Evolutionary conservation across 306 rosid species (phyloP), one percentile per base, ranked within the genome.

Genomic region (Cajanus cajan): DNA sequence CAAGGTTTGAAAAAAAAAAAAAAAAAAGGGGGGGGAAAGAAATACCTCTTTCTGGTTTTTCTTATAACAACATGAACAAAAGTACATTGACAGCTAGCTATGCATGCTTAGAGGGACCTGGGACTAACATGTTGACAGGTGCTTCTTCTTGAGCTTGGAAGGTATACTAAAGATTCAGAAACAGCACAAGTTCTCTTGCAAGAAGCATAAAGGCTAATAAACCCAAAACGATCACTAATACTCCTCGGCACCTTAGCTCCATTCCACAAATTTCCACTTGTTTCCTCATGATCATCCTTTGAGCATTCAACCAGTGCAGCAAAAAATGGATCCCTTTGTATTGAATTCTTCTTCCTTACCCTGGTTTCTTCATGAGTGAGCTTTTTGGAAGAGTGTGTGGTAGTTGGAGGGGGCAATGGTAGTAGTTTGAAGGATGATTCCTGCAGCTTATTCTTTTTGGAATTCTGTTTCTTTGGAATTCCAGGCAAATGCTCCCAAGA

Each of bases 401-500:
- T 73, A 10, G 75, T 82, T 24, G 96, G 90, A 47, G 93, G 94
- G 9, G 96, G 93, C 68, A 91, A 66, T 28, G 97, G 98, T 7
- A 92, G 88, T 6, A 87, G 83, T 41, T 74, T 70, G 61, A 83
- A 72, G 31, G 93, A 79, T 47, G 92, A 81, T 14, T 81, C 78
- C 0, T 78, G 78, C 25, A 39, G 51, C 12, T 69, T 28, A 28
- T 28, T 78, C 50, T 86, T 84, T 31, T 74, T 85, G 67, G 88
- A 83, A 40, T 31, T 75, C 51, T 85, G 94, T 57, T 91, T 86
- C 88, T 95, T 95, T 50, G 99, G 98, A 65, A 95, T 91, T 66
- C 99, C 99, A 0, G 99, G 99, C 8, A 88, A 71, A 45, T 90
- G 92, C 51, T 95, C 99, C 99, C 99, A 95, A n/a, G 99, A 95